Conservation (phyloP, 805 yeast species). For the Komagataella phaffii region DNA sequence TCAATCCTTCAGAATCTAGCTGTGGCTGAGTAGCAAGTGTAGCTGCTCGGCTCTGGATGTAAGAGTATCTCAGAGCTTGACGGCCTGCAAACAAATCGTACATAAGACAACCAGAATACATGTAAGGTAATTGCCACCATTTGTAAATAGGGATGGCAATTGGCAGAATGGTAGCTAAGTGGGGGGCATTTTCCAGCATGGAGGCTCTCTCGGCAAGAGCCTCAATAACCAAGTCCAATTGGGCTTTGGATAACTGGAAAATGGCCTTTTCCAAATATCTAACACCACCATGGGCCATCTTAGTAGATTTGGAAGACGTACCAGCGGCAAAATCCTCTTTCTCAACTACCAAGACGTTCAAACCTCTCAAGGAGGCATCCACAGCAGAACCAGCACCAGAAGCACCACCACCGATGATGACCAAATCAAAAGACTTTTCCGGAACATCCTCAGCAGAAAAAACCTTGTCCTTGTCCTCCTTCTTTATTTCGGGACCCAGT, state of each 20-base stretch:
- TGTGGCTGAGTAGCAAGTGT: conserved; percentile 75
- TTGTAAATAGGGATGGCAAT: conserved; percentile 93
- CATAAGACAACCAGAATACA: conserved; percentile 80
- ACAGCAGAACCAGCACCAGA: conserved; percentile 89
- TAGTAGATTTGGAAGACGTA: conserved; percentile 87
- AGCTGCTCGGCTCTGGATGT: conserved; percentile 50
- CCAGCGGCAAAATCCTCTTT: conserved; percentile 86
- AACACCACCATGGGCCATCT: conserved; percentile 97
- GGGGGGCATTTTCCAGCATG: conserved; percentile 85
- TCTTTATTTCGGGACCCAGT: conserved; percentile 17
- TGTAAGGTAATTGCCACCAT: conserved; percentile 94
- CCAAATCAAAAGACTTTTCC: conserved; percentile 51
- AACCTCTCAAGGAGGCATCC: conserved; percentile 84
- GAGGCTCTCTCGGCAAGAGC: conserved; percentile 81
- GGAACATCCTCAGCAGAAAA: conserved; percentile 18
- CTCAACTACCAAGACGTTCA: conserved; percentile 79
- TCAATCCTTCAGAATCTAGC: conserved; percentile 65
- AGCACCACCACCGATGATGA: conserved; percentile 93
- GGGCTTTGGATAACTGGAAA: conserved; percentile 83
- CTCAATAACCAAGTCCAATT: conserved; percentile 77
- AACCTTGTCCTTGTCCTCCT: conserved; percentile 1
- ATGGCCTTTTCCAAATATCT: conserved; percentile 91
- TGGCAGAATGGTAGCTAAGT: conserved; percentile 73
- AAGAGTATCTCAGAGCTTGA: conserved; percentile 72
- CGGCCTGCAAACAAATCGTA: conserved; percentile 89